A percentile compares a stretch with the other conserved stretches of the same genome.
phyloP scores from a whole-genome alignment of 164 flowering plant genomes.

The Sextonia rubra region DNA sequence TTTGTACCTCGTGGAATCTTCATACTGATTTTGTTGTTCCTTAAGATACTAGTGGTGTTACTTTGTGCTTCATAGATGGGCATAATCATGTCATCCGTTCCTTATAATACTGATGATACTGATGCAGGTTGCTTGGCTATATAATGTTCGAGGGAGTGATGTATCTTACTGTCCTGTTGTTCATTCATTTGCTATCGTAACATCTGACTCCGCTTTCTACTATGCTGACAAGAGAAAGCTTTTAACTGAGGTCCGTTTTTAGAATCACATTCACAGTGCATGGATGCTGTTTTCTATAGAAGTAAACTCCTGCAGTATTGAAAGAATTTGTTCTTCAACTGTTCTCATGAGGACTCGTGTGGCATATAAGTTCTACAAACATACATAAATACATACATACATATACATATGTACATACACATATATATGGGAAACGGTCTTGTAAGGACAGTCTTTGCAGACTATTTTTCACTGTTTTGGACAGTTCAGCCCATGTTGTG shows the following conservation, averaged over 20 bases:
- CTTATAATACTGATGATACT: conserved; percentile 1
- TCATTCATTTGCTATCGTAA: conserved; percentile 90
- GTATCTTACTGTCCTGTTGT: conserved; percentile 89
- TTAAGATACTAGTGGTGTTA: background rate
- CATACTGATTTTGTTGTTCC: background rate
- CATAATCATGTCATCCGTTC: background rate
- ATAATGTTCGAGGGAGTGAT: conserved; percentile 85
- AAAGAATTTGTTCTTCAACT: background rate
- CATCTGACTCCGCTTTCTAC: conserved; percentile 62
- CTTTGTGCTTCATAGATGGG: background rate
- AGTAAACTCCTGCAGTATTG: background rate
- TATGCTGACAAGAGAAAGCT: conserved; percentile 80
- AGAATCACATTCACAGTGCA: background rate
- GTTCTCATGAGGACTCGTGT: background rate
- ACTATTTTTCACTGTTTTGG: too few species aligned
- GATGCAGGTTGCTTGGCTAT: conserved; percentile 94
- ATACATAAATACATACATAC: too few species aligned
- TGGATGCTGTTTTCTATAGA: background rate
- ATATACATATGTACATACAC: too few species aligned
- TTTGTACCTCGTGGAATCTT: background rate
- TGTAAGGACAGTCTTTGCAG: too few species aligned
- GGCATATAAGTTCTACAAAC: background rate
- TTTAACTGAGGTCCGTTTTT: conserved; percentile 63
- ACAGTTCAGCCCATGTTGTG: too few species aligned
- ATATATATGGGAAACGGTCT: too few species aligned